These are phyloP conservation scores for Talaromyces atroroseus DNA, from an alignment of 2,329 filamentous ascomycete species.

Conservation along the genomic window DNA sequence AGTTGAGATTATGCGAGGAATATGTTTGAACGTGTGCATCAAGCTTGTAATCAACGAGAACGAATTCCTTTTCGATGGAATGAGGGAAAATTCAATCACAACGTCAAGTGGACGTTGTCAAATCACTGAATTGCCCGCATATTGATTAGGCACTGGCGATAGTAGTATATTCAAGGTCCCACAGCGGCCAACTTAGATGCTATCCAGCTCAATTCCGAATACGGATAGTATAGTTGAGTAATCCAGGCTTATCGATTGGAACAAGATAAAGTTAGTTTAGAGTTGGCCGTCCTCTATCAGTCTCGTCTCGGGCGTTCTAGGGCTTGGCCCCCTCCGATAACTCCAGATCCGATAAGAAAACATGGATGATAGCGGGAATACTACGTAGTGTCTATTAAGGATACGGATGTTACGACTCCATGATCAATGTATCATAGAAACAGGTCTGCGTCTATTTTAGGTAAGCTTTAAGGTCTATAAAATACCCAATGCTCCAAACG, in stretches of 20 bases:
- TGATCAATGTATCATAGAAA: background rate
- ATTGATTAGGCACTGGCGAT: background rate
- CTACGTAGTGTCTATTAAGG: background rate
- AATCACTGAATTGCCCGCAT: no score
- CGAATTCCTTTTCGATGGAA: no score
- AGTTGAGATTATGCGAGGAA: no score
- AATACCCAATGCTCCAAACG: constrained; percentile 35
- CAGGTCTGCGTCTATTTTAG: background rate
- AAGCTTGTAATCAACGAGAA: no score
- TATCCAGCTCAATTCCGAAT: background rate
- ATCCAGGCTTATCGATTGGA: background rate
- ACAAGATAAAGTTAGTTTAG: background rate
- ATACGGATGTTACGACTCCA: background rate
- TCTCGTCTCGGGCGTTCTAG: background rate
- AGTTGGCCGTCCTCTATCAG: background rate
- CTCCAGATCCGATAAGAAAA: no score
- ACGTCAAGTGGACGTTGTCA: no score
- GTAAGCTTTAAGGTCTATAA: constrained; percentile 17
- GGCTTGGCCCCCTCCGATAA: no score
- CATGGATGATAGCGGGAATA: background rate
- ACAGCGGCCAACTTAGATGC: background rate
- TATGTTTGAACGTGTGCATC: no score
- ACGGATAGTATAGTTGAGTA: background rate
- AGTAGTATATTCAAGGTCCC: background rate
- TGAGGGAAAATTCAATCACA: no score